A percentile compares a stretch with the other conserved stretches of the same genome.
Evolutionary conservation across 768 basidiomycete species (phyloP).

Genomic region (Phlebiopsis gigantea): DNA sequence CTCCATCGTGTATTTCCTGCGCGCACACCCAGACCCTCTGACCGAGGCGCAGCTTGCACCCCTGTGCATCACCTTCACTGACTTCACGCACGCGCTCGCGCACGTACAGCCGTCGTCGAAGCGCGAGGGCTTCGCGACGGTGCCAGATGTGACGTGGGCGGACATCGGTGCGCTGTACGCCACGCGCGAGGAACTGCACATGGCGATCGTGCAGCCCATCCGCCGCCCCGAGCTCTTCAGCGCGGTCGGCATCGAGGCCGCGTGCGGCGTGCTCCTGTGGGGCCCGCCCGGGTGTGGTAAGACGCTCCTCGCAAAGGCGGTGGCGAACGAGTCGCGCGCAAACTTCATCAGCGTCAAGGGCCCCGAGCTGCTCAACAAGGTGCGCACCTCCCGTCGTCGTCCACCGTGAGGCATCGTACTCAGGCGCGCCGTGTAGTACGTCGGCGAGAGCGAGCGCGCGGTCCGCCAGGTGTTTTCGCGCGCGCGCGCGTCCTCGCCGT

Average conservation of each 20-base stretch:
- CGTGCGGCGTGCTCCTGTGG: conserved; percentile 96
- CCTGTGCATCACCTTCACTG: conserved; percentile 72
- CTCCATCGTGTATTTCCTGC: conserved; percentile 88
- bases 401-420: not conserved
- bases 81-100: conserved; percentile 78
- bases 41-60: conserved; percentile 74
- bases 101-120: conserved; percentile 95
- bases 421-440: conserved; percentile 55
- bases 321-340: conserved; percentile 91
- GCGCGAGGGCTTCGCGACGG: conserved; percentile 96
- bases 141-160: conserved; percentile 92
- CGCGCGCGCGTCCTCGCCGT: conserved; percentile 89
- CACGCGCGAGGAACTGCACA: conserved; percentile 87
- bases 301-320: conserved; percentile 95
- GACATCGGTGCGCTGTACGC: conserved; percentile 90
- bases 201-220: conserved; percentile 97
- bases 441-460: conserved; percentile 94
- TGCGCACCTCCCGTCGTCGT: conserved; percentile 25
- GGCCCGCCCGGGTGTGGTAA: conserved; percentile 99
- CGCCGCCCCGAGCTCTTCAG: conserved; percentile 83
- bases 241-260: conserved; percentile 83
- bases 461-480: conserved; percentile 93
- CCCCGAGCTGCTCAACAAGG: conserved; percentile 95
- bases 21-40: conserved; percentile 78
- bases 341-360: conserved; percentile 99